These are phyloP conservation scores for Halophytophthora batemanensis DNA, from an alignment of 352 stramenopile genomes.

Conservation along the genomic window DNA sequence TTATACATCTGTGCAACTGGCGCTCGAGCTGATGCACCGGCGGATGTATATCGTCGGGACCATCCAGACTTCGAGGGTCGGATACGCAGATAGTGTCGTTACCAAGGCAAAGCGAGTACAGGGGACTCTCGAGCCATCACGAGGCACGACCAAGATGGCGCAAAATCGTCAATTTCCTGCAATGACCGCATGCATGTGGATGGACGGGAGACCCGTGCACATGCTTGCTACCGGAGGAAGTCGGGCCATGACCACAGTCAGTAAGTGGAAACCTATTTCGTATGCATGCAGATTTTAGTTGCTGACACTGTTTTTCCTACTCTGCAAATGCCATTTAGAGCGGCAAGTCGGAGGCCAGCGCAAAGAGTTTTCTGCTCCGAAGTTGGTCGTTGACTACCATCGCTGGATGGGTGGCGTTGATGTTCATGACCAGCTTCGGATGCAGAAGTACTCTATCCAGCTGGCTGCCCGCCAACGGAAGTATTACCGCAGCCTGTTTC, in stretches of 20 bases:
- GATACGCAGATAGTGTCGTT: not conserved
- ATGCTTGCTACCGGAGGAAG: not conserved
- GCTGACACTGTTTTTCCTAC: not conserved
- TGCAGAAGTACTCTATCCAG: constrained; percentile 11
- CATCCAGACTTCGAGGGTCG: not conserved
- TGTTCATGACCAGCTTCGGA: constrained; percentile 15
- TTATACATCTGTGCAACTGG: constrained; percentile 9
- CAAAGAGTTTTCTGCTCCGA: not conserved
- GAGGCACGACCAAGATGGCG: constrained; percentile 1
- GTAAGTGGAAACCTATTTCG: not conserved
- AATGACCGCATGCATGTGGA: too few species aligned
- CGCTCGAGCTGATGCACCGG: constrained; percentile 7
- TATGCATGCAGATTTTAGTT: not conserved
- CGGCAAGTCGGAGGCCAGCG: not conserved
- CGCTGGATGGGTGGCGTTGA: constrained; percentile 17
- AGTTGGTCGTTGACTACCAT: constrained; percentile 12
- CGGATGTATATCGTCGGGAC: constrained; percentile 5
- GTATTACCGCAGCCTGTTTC: constrained; percentile 13
- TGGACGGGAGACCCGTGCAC: not conserved
- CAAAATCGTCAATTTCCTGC: not conserved
- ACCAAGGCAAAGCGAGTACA: not conserved
- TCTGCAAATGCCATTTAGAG: not conserved
- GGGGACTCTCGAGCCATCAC: not conserved
- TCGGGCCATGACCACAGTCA: not conserved
- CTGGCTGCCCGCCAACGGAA: constrained; percentile 3